Base-by-base conservation (phyloP, 1,139 yeast genomes). In the Suhomyces maxii region DNA sequence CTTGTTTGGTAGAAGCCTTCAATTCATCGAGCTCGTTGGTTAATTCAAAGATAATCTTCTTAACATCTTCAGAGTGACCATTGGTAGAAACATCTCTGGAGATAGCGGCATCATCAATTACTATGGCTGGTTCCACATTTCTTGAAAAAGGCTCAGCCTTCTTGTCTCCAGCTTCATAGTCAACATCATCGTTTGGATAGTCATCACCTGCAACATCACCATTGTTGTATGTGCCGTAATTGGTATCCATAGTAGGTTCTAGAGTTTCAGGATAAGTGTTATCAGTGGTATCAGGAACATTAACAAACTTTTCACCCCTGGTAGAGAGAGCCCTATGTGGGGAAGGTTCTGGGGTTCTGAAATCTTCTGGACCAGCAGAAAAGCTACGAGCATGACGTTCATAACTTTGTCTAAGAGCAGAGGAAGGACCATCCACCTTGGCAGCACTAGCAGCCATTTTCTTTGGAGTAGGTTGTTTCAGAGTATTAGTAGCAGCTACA, bases 11-110 rank as follows among this genome's bases (percentile, higher is more conserved):
- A 7, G 79, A 67, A 8, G 65, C 47, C 53, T 71, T 79, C 54
- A 82, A 65, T 26, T 67, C 65, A 33, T 66, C 68, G 44, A 82
- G 63, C 51, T 83, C 84, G 26, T 59, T 58, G 18, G 81, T 77
- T 42, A 82, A 64, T 40, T 73, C 73, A n/a, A 59, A 57, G 26
- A 78, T 68, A 26, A 72, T 54, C 40, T 61, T 60, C 51, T 71
- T 73, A 13, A 69, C 69, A 33, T 65, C 66, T 36, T 62, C 68
- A 13, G 47, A 44, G 12, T 39, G 36, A 8, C 47, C 47, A 31
- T 37, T 44, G 13, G 12, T 30, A 12, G 25, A 28, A 26, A 33
- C n/a, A 26, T 26, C 33, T 18, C 33, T 37, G n/a, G 38, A 23
- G 25, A 36, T 31, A 12, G 12, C 30, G 12, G 28, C 25, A 26